Evolutionary conservation across 225 moss, liverwort and hornwort species (phyloP).

Genomic region (Marchantia polymorpha): DNA sequence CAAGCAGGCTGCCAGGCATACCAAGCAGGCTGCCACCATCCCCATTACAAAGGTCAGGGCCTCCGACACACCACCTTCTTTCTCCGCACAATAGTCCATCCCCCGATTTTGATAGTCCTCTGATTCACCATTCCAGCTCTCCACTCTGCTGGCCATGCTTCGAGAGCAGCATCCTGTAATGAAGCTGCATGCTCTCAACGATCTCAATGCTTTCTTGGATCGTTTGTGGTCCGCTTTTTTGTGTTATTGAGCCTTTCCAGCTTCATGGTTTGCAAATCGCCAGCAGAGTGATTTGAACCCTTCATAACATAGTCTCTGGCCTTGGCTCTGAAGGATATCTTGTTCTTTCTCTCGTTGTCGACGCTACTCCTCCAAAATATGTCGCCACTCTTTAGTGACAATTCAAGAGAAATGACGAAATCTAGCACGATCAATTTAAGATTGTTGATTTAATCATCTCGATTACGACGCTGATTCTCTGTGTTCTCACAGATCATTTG

Average conservation of each 20-base stretch:
- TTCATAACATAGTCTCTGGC: conserved; percentile 46
- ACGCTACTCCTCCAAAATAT: conserved; percentile 63
- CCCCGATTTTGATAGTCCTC: conserved; percentile 62
- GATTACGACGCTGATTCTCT: conserved; percentile 47
- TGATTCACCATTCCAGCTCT: conserved; percentile 56
- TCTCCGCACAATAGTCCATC: conserved; percentile 61
- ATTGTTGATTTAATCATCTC: conserved; percentile 59
- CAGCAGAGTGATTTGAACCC: too few relatives aligned
- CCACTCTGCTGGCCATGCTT: conserved; percentile 55
- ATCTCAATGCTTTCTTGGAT: too few relatives aligned
- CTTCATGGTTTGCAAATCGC: too few relatives aligned
- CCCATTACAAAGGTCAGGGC: conserved; percentile 83
- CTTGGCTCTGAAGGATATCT: conserved; percentile 36
- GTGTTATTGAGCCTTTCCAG: too few relatives aligned
- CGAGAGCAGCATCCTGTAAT: too few relatives aligned
- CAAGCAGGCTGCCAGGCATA: too few relatives aligned
- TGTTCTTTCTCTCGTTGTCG: conserved; percentile 46
- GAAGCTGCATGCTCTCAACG: conserved; percentile 58
- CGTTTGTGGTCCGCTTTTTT: too few relatives aligned
- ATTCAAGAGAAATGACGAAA: conserved; percentile 65
- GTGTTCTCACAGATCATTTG: conserved; percentile 42
- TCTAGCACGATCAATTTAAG: conserved; percentile 61
- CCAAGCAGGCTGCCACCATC: conserved; percentile 80
- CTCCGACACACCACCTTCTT: conserved; percentile 51
- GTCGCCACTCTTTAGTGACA: conserved; percentile 78